These are phyloP conservation scores for Annulohypoxylon maeteangense DNA, from an alignment of 495 filamentous ascomycete genomes.

Conservation along the genomic window DNA sequence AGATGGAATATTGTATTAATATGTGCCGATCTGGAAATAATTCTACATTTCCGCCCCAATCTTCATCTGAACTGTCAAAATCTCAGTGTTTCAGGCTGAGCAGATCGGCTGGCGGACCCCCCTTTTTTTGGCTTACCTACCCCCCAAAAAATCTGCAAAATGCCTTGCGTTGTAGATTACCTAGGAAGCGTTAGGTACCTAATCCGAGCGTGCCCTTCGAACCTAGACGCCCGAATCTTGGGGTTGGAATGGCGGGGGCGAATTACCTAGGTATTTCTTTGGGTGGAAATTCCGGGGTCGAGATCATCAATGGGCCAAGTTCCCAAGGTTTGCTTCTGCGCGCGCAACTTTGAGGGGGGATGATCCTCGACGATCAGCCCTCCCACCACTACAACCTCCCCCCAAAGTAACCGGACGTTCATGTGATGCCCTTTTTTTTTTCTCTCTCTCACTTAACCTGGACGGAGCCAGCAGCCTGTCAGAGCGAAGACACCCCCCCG, in stretches of 20 bases:
- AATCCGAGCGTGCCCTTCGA: constrained; percentile 10
- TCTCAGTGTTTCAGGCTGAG: constrained; percentile 36
- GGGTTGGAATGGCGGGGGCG: constrained; percentile 22
- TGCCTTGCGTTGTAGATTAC: constrained; percentile 33
- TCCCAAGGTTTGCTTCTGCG: constrained; percentile 20
- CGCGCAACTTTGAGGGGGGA: constrained; percentile 19
- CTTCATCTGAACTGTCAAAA: constrained; percentile 35
- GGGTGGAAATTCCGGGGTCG: constrained; percentile 36
- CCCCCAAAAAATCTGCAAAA: constrained; percentile 22
- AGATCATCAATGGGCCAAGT: constrained; percentile 25
- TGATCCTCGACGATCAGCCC: constrained; percentile 34
- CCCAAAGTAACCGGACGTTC: constrained; percentile 24
- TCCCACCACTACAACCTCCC: constrained; percentile 2
- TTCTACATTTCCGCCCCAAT: not conserved
- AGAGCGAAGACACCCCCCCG: not conserved
- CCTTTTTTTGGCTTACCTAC: not conserved
- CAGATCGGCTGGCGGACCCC: constrained; percentile 30
- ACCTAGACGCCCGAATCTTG: constrained; percentile 27
- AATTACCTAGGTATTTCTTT: constrained; percentile 4
- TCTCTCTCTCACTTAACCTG: not conserved
- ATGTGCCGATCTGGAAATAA: constrained; percentile 3
- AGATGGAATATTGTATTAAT: not conserved
- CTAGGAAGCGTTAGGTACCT: constrained; percentile 19
- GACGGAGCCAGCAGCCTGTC: not conserved
- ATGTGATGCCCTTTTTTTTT: constrained; percentile 26